These are phyloP conservation scores for Scheffersomyces lignicola DNA, from an alignment of 1,139 yeast species.

Conservation along the genomic window DNA sequence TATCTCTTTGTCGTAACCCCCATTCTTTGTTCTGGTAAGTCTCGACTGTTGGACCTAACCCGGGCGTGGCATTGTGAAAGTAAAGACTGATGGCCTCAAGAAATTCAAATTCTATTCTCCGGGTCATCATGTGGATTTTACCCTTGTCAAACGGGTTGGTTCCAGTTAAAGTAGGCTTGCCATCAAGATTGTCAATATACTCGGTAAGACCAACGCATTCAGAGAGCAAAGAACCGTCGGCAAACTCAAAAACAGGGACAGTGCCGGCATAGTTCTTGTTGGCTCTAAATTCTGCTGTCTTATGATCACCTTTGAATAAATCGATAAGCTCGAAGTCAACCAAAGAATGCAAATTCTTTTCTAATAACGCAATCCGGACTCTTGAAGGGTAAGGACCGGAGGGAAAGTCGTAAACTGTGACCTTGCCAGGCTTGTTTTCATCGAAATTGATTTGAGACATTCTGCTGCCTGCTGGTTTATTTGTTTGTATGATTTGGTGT, in stretches of 20 bases:
- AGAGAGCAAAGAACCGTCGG: constrained; percentile 7
- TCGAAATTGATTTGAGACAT: constrained; percentile 1
- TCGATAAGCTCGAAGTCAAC: constrained; percentile 5
- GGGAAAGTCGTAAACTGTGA: constrained; percentile 7
- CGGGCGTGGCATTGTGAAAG: constrained; percentile 8
- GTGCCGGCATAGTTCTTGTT: constrained; percentile 6
- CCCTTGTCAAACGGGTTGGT: constrained; percentile 7
- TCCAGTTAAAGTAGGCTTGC: constrained; percentile 8
- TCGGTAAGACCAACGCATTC: constrained; percentile 7
- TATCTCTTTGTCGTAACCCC: constrained; percentile 6
- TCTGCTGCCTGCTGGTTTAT: too few species aligned
- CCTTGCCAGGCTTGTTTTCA: neutral
- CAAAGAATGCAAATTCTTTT: neutral
- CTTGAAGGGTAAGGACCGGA: constrained; percentile 8
- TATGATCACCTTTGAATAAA: constrained; percentile 9
- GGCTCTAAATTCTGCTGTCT: constrained; percentile 6
- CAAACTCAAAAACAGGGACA: constrained; percentile 10
- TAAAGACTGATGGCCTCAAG: constrained; percentile 6
- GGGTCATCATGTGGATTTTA: constrained; percentile 8
- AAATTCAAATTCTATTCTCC: constrained; percentile 9
- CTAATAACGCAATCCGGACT: constrained; percentile 1
- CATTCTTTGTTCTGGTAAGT: constrained; percentile 6
- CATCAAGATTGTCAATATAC: constrained; percentile 8
- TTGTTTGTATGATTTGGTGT: too few species aligned
- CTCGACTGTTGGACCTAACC: constrained; percentile 7